Evolutionary conservation across 2,329 filamentous ascomycete genomes (phyloP), one percentile per base, ranked within the genome.

Genomic region (Xylaria sp.): DNA sequence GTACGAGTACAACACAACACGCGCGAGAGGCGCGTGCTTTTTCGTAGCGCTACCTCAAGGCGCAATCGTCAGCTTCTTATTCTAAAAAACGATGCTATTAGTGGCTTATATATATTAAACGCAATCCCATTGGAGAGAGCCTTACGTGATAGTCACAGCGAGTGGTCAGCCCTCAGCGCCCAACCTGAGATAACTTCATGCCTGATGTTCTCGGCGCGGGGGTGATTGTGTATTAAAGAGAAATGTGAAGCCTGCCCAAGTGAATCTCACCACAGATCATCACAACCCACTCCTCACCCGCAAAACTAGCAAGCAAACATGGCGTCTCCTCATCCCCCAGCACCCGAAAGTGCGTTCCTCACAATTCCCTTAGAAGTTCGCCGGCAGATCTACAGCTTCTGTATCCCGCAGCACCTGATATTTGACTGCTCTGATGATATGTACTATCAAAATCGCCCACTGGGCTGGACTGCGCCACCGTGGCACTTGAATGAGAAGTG

Each of bases 101-200:
- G 46, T 52, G 58, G 58, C 46, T 56, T 46, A 8, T 6, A 13
- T 60, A 60, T 51, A 55, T 60, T 60, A 55, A 51, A 37, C n/a
- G 33, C 19, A 10, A 40, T 46, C 33, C 29, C 53, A 61, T 61
- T 61, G 58, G 58, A 46, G 53, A 51, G 35, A 21, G n/a, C 46
- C 17, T 8, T 7, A 13, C 10, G 19, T 25, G n/a, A 25, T 15
- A 7, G 23, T 38, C n/a, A n/a, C 43, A 41, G 8, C 4, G 17
- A 38, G 21, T 10, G 19, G 21, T 25, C 29, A 23, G 31, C 19
- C 29, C 27, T 43, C 37, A 37, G 37, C 52, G 58, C 58, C 58
- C 53, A 61, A 61, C 58, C 23, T 3, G 13, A 37, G 3, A 55
- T n/a, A 35, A 9, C 13, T 55, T 51, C 35, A 27, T 57, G 58